phyloP scores from a whole-genome alignment of 495 filamentous ascomycete species.

The Mytilinidion resinicola region DNA sequence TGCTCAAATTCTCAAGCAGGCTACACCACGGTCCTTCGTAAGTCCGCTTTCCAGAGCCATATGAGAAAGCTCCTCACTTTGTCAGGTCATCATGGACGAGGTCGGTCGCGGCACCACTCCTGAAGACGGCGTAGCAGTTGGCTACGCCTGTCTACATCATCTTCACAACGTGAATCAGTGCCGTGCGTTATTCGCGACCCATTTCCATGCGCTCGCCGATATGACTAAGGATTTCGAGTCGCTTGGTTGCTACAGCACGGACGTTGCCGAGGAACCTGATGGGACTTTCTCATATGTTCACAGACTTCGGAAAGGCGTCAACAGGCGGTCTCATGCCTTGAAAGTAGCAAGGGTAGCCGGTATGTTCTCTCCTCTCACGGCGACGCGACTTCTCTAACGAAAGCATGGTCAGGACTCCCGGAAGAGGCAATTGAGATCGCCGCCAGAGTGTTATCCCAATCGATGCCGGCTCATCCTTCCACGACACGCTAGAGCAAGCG shows the following conservation, averaged over 20 bases:
- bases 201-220: conserved; percentile 82
- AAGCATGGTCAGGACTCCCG: conserved; percentile 32
- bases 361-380: conserved; percentile 9
- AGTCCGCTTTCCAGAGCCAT: background rate
- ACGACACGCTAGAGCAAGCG: too few species aligned
- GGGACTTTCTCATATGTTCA: conserved; percentile 81
- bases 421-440: conserved; percentile 40
- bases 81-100: conserved; percentile 87
- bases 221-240: conserved; percentile 59
- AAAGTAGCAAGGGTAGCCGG: conserved; percentile 88
- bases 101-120: conserved; percentile 91
- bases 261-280: conserved; percentile 62
- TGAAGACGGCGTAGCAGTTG: conserved; percentile 81
- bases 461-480: too few species aligned
- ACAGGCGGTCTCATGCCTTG: conserved; percentile 79
- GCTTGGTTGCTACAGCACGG: conserved; percentile 81
- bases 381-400: background rate
- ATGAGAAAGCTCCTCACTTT: background rate
- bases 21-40: conserved; percentile 64
- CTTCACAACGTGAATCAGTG: conserved; percentile 67
- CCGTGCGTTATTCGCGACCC: conserved; percentile 85
- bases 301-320: conserved; percentile 71
- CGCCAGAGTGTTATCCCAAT: conserved; percentile 26
- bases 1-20: conserved; percentile 58
- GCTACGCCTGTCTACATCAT: conserved; percentile 80